A percentile compares a stretch with the other conserved stretches of the same genome.
phyloP scores from a whole-genome alignment of 495 filamentous ascomycete species.

The Podospora comata region DNA sequence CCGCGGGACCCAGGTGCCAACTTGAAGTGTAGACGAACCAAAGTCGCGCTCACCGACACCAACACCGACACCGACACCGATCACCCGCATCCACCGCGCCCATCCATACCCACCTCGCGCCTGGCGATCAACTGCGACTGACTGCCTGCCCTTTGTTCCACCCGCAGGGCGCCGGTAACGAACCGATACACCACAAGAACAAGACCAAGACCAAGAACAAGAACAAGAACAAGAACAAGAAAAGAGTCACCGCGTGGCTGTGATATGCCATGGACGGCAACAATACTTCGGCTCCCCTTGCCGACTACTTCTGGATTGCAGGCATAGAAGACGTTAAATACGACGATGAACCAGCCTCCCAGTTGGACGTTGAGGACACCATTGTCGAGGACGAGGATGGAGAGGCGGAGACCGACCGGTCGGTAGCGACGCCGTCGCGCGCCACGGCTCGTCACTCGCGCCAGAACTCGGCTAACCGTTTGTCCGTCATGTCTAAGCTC shows the following conservation, averaged over 20 bases:
- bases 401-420: slow-evolving; percentile 33
- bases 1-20: not conserved
- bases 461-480: slow-evolving; percentile 62
- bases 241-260: slow-evolving; percentile 15
- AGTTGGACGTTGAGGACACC: slow-evolving; percentile 58
- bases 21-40: not conserved
- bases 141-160: not conserved
- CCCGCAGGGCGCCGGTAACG: not conserved
- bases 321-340: slow-evolving; percentile 76
- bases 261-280: slow-evolving; percentile 51
- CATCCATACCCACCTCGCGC: not conserved
- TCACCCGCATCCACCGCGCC: not conserved
- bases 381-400: slow-evolving; percentile 78
- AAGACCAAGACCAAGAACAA: slow-evolving; percentile 6
- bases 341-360: slow-evolving; percentile 39
- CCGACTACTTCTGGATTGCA: slow-evolving; percentile 99
- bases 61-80: no score
- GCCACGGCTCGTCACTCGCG: slow-evolving; percentile 58
- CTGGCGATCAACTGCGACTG: slow-evolving; percentile 2
- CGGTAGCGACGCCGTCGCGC: slow-evolving; percentile 41
- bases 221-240: slow-evolving; percentile 19
- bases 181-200: not conserved
- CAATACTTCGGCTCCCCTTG: slow-evolving; percentile 71
- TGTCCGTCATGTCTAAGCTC: slow-evolving; percentile 62
- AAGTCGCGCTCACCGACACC: slow-evolving; percentile 7